Base-by-base conservation (phyloP, 352 stramenopile genomes). In the Phytopythium sindhum region DNA sequence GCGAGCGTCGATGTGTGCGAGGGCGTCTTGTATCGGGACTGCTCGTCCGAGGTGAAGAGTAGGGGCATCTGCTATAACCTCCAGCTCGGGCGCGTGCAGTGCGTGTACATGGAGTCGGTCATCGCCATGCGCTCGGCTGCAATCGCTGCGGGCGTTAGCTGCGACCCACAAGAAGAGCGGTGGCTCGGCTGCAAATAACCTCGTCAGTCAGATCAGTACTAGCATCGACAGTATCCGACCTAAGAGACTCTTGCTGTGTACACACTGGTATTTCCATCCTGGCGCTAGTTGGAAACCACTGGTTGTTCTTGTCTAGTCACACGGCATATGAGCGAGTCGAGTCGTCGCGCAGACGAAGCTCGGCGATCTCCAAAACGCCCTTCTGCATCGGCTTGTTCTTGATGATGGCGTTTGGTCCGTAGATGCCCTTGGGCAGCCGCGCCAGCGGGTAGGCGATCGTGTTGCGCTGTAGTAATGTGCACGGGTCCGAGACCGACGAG, bases 331-430 rank as follows among this genome's bases (percentile, higher is more conserved):
- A 37, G 37, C 55, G 33, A 7, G 31, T 28, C 47, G 12, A 33
- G 24, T 51, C 24, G 26, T 53, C 11, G 56, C 14, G 7, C 45
- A 10, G 24, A 60, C 63, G 61, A 23, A 89, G 24, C 6, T 78
- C 61, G 28, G 68, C 73, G 23, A 87, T 66, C 41, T 91, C 80
- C 29, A 92, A 21, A 35, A 92, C 83, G 4, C 83, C 85, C 11
- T 78, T 77, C 52, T 90, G 80, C 65, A 91, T 73, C 17, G 85
- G 83, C 39, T 92, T 92, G 73, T 92, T 92, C 70, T 92, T 94
- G 71, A 93, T 73, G 17, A 93, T 68, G 4, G 81, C 63, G 44
- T 86, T 73, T 3, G 83, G 78, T 2, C 81, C 85, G 54, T 94
- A 94, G 26, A 91, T 72, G 17, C 75, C 78, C 35, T 91, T 91